phyloP scores from a whole-genome alignment of 441 rosid genomes.

The Pelargonium cotyledonis region DNA sequence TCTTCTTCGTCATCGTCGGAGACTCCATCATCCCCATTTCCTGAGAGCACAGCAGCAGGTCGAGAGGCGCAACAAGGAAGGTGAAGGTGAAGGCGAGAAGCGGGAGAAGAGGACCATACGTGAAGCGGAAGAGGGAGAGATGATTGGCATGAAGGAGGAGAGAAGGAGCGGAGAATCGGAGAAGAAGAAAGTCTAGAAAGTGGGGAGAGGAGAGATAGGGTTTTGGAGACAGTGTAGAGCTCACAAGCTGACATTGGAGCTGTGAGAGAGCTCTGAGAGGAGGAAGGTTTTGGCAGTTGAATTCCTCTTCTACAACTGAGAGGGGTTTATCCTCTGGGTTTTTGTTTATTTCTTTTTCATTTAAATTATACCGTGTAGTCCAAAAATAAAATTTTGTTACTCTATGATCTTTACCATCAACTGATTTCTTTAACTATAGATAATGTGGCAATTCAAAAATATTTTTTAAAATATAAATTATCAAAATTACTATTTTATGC shows the following conservation, averaged over 20 bases:
- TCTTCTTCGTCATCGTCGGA: slow-evolving; percentile 24
- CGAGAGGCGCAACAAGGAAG: slow-evolving; percentile 19
- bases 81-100: slow-evolving; percentile 13
- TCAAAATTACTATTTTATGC: too few species aligned
- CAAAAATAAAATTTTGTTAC: too few species aligned
- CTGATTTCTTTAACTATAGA: too few species aligned
- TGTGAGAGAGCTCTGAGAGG: neutral
- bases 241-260: neutral
- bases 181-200: slow-evolving; percentile 14
- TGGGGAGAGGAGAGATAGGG: slow-evolving; percentile 22
- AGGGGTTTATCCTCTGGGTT: too few species aligned
- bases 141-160: slow-evolving; percentile 17
- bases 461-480: too few species aligned
- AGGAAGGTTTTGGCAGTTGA: too few species aligned
- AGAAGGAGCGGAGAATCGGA: slow-evolving; percentile 11
- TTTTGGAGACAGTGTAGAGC: slow-evolving; percentile 19
- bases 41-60: neutral
- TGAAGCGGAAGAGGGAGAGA: slow-evolving; percentile 17
- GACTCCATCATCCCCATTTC: neutral
- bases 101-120: neutral
- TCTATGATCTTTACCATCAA: too few species aligned
- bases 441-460: too few species aligned
- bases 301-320: too few species aligned
- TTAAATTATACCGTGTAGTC: too few species aligned
- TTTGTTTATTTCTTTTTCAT: too few species aligned